These are phyloP conservation scores for Umbelopsis isabellina DNA, from an alignment of 192 early-diverging fungal genomes.

Conservation along the genomic window DNA sequence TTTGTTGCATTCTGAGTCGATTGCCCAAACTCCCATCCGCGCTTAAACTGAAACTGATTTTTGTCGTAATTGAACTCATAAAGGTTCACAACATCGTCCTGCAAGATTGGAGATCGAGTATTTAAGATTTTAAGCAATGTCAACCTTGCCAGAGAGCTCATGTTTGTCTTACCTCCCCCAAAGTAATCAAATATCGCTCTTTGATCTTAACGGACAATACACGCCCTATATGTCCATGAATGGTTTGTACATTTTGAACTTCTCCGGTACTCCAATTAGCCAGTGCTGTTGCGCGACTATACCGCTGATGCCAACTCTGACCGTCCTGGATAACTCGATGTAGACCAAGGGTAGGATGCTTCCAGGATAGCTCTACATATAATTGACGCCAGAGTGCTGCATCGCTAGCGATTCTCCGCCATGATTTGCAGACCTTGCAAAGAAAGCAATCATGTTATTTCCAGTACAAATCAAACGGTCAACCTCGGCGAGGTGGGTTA, in stretches of 20 bases:
- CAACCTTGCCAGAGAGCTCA: background rate
- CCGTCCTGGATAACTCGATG: slow-evolving; percentile 6
- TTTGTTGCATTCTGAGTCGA: background rate
- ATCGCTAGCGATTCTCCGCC: slow-evolving; percentile 32
- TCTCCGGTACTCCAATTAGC: slow-evolving; percentile 35
- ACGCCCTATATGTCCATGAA: slow-evolving; percentile 20
- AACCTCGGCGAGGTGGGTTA: background rate
- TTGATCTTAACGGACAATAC: slow-evolving; percentile 32
- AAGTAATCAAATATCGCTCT: slow-evolving; percentile 24
- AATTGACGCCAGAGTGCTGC: slow-evolving; percentile 28
- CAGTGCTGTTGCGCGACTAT: slow-evolving; percentile 24
- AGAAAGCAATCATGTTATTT: background rate
- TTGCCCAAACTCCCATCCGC: slow-evolving; percentile 35
- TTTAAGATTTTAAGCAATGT: too few species aligned
- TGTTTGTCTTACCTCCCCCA: slow-evolving; percentile 26
- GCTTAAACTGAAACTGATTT: slow-evolving; percentile 21
- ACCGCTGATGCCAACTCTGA: slow-evolving; percentile 31
- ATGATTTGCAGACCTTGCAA: slow-evolving; percentile 32
- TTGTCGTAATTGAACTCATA: slow-evolving; percentile 26
- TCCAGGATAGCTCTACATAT: slow-evolving; percentile 14
- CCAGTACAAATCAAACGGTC: too few species aligned
- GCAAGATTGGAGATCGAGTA: background rate
- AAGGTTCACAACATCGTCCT: slow-evolving; percentile 34
- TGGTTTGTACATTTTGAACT: slow-evolving; percentile 24
- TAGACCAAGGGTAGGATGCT: slow-evolving; percentile 27